Conservation (phyloP, 257 asterid genomes). For the Agastache rugosa region DNA sequence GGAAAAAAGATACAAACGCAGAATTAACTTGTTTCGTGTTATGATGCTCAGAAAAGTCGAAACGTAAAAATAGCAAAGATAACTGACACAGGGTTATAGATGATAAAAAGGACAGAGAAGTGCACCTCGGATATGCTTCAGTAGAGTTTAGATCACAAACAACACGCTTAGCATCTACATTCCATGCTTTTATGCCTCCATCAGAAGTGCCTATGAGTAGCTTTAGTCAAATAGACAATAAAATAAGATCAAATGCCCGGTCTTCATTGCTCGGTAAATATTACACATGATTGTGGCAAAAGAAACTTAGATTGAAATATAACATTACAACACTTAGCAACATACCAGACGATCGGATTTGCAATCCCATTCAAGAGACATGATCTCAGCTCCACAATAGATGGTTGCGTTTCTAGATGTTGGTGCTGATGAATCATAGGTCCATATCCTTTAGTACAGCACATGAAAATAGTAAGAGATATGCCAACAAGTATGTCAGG, state of each 20-base stretch:
- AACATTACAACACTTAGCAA: constrained; percentile 25
- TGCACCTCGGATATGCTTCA: constrained; percentile 84
- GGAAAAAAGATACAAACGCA: constrained; percentile 31
- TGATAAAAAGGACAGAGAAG: constrained; percentile 10
- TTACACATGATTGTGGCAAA: constrained; percentile 21
- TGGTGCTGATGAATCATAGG: constrained; percentile 78
- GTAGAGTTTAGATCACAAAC: constrained; percentile 85
- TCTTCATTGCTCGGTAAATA: constrained; percentile 37
- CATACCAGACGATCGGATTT: constrained; percentile 95
- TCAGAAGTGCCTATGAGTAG: constrained; percentile 98
- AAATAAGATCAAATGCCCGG: constrained; percentile 45
- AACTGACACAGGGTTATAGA: constrained; percentile 15
- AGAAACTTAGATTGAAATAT: constrained; percentile 24
- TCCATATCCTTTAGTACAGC: constrained; percentile 83
- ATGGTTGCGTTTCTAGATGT: constrained; percentile 96
- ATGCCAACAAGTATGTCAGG: constrained; percentile 1
- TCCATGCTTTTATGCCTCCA: constrained; percentile 99
- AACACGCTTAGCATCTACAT: constrained; percentile 93
- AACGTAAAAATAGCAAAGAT: constrained; percentile 17
- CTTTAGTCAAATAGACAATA: constrained; percentile 61
- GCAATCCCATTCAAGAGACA: constrained; percentile 99
- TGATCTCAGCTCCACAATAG: constrained; percentile 96
- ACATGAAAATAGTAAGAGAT: constrained; percentile 29
- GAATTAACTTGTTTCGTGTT: constrained; percentile 19
- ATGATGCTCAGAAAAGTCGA: constrained; percentile 31